Evolutionary conservation across 495 filamentous ascomycete species (phyloP), one percentile per base, ranked within the genome.

Genomic region (Podospora australis): DNA sequence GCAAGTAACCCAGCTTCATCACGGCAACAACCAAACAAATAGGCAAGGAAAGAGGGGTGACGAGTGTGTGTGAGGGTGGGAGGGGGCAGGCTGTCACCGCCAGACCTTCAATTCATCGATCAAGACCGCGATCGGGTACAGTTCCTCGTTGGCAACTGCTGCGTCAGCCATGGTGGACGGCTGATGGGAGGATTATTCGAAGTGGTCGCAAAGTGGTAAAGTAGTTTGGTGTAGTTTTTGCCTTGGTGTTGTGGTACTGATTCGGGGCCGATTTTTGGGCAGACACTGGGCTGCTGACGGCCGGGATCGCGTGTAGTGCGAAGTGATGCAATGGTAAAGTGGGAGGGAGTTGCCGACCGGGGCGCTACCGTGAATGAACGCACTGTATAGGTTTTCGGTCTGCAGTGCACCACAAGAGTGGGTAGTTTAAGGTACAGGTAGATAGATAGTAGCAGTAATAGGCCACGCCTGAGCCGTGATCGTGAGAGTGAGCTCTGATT

Each of bases 81-180:
- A n/a, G n/a, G n/a, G 28, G 17, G n/a, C 29, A 43, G 8, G 7
- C 40, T 16, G 54, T 56, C 50, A 63, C 50, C 53, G 57, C 63
- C 61, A 58, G 75, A 96, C 90, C 88, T 98, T 98, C 59, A 98
- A 76, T 81, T 98, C 92, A 70, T 98, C 92, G 71, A 98, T 98
- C 66, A 98, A 82, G 47, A 98, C 94, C 53, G 92, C 92, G 76
- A 98, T 98, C 61, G 92, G 92, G 70, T 96, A 97, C 54, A 98
- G 89, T 80, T 96, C 94, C 70, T 97, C 91, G 65, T 82, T 94
- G 71, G 74, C 62, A 64, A 70, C 72, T 52, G 68, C 60, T 64
- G 72, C 72, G 65, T 78, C 75, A 58, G 74, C 71, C 75, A 78
- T 78, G 60, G 52, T 65, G 71, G 62, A 62, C 57, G 58, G 46